Percentiles rank a stretch among this genome's conserved stretches.
These are phyloP conservation scores for Gliomastix tumulicola DNA, from an alignment of 2,329 filamentous ascomycete species.

Conservation along the genomic window DNA sequence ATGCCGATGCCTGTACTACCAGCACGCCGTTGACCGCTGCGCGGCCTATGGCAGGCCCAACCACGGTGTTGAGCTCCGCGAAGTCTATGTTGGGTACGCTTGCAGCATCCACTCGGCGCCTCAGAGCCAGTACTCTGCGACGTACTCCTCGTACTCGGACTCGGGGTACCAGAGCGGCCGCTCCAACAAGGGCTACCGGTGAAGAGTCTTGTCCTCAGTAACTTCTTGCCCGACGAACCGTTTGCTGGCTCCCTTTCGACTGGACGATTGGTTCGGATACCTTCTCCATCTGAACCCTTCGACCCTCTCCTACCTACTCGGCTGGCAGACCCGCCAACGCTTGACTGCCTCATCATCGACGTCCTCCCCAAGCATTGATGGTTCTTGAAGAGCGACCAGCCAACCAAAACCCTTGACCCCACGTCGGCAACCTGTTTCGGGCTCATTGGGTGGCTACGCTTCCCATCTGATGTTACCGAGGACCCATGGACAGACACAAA, in stretches of 20 bases:
- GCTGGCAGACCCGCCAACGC: too few species aligned
- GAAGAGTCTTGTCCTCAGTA: slow-evolving; percentile 47
- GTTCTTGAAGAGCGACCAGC: too few species aligned
- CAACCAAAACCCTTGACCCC: too few species aligned
- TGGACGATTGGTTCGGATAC: slow-evolving; percentile 38
- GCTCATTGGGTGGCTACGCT: too few species aligned
- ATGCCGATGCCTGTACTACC: slow-evolving; percentile 83
- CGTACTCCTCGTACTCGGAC: slow-evolving; percentile 38
- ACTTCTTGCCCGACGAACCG: too few species aligned
- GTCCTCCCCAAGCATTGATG: too few species aligned
- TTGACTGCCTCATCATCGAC: too few species aligned
- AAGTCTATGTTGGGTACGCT: slow-evolving; percentile 75
- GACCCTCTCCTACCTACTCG: slow-evolving; percentile 40
- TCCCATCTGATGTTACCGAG: too few species aligned
- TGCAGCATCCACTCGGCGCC: slow-evolving; percentile 50
- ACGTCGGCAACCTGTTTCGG: too few species aligned
- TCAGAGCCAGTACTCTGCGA: slow-evolving; percentile 28
- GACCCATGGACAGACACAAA: too few species aligned
- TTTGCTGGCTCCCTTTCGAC: slow-evolving; percentile 34
- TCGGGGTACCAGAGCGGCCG: slow-evolving; percentile 46
- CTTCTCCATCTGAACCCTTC: slow-evolving; percentile 42
- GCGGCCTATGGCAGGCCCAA: slow-evolving; percentile 65
- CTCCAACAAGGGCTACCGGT: slow-evolving; percentile 40
- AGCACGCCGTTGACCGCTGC: slow-evolving; percentile 80
- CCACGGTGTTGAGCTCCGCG: slow-evolving; percentile 66